Evolutionary conservation across 2,329 filamentous ascomycete species (phyloP).

Genomic region (Xylariaceae sp.): DNA sequence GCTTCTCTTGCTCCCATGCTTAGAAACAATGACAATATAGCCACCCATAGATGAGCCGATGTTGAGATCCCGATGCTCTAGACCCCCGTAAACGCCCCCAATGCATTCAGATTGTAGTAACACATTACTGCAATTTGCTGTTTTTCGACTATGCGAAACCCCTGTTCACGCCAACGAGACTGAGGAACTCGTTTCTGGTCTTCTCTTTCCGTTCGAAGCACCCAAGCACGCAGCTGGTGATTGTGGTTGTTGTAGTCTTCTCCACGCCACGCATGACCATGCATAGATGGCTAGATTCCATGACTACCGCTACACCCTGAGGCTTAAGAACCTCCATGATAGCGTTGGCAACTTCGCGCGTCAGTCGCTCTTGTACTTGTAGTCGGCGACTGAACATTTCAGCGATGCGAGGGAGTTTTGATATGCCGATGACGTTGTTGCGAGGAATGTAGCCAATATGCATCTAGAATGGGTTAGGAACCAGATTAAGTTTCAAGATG

Average conservation of each 20-base stretch:
- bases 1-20: constrained; percentile 25
- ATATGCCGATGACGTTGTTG: constrained; percentile 87
- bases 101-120: constrained; percentile 17
- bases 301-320: constrained; percentile 94
- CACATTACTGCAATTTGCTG: background rate
- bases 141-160: constrained; percentile 27
- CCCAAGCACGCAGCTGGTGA: constrained; percentile 97
- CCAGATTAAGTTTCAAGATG: background rate
- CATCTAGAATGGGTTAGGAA: constrained; percentile 66
- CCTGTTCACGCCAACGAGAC: constrained; percentile 70
- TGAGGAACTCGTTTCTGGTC: constrained; percentile 95
- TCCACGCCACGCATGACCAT: constrained; percentile 99
- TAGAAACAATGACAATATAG: constrained; percentile 27
- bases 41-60: constrained; percentile 35
- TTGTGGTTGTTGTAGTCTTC: constrained; percentile 85
- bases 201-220: constrained; percentile 92
- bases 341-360: constrained; percentile 93
- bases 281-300: constrained; percentile 95
- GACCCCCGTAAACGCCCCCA: constrained; percentile 29
- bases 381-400: constrained; percentile 95
- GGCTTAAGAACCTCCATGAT: constrained; percentile 93
- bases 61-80: constrained; percentile 40
- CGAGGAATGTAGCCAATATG: constrained; percentile 98
- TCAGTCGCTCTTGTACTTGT: constrained; percentile 95
- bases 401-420: constrained; percentile 92